Conservation (phyloP, 169 alveolate genomes). For the Babesia bovis region DNA sequence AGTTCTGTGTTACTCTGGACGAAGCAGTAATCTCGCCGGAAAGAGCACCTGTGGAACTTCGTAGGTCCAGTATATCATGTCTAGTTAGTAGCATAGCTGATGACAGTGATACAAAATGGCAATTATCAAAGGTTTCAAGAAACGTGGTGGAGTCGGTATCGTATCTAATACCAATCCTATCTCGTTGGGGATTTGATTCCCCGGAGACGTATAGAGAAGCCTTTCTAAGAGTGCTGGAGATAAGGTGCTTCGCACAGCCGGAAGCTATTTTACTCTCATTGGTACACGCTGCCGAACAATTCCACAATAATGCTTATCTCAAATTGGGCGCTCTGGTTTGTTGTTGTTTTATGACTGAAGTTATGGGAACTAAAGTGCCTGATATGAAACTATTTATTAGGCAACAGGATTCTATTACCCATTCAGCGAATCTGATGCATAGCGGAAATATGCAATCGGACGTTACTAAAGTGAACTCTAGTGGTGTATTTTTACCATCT, state of each 20-base stretch:
- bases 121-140: not conserved
- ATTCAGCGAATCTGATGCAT: not conserved
- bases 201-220: constrained; percentile 30
- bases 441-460: not conserved
- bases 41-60: constrained; percentile 5
- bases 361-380: not conserved
- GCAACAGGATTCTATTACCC: not conserved
- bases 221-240: constrained; percentile 10
- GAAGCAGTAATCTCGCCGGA: constrained; percentile 10
- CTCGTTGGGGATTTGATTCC: constrained; percentile 36
- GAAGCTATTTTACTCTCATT: constrained; percentile 22
- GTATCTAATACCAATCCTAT: constrained; percentile 1
- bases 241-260: not conserved
- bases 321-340: constrained; percentile 28
- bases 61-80: constrained; percentile 5
- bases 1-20: constrained; percentile 1
- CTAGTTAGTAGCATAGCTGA: not conserved
- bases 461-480: not conserved
- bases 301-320: constrained; percentile 32
- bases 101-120: not conserved
- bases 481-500: constrained; percentile 20
- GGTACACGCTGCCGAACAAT: constrained; percentile 10
- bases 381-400: constrained; percentile 3
- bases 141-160: not conserved
- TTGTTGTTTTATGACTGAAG: constrained; percentile 4